Conservation (phyloP, 768 basidiomycete species). For the Pisolithus microcarpus region DNA sequence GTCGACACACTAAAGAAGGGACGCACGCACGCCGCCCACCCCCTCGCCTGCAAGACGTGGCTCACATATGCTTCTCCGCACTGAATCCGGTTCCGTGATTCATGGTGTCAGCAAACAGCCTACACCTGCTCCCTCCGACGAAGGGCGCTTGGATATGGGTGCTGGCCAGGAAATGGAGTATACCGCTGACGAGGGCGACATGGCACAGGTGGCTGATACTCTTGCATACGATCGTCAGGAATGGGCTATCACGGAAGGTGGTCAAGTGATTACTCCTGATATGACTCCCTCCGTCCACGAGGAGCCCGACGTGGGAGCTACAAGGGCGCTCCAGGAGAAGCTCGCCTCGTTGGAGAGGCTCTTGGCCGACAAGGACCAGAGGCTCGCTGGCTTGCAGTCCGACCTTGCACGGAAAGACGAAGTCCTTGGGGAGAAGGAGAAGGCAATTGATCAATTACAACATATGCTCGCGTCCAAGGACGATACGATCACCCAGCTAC, state of each 20-base stretch:
- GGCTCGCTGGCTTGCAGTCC: slow-evolving; percentile 17
- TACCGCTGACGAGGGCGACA: slow-evolving; percentile 6
- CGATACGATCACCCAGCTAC: background rate
- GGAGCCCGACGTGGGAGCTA: background rate
- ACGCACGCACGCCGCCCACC: background rate
- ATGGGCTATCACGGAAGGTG: background rate
- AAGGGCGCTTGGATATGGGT: slow-evolving; percentile 8
- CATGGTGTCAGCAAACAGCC: slow-evolving; percentile 41
- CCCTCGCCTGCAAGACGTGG: background rate
- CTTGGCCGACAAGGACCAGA: slow-evolving; percentile 21
- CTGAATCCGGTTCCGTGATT: slow-evolving; percentile 44
- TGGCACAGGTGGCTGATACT: slow-evolving; percentile 13
- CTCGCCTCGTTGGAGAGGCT: slow-evolving; percentile 10
- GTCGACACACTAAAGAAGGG: background rate
- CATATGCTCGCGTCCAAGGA: background rate
- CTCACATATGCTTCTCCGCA: slow-evolving; percentile 18
- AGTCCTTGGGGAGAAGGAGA: slow-evolving; percentile 1
- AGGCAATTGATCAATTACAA: background rate
- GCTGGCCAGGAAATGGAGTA: slow-evolving; percentile 4
- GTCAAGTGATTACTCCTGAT: slow-evolving; percentile 4
- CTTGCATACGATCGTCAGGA: background rate
- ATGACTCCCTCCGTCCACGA: background rate
- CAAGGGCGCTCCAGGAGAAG: slow-evolving; percentile 7
- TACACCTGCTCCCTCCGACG: slow-evolving; percentile 40
- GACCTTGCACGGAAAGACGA: slow-evolving; percentile 14